A percentile compares a stretch with the other conserved stretches of the same genome.
phyloP scores from a whole-genome alignment of 108 stramenopile genomes.

The Nitzschia inconspicua region DNA sequence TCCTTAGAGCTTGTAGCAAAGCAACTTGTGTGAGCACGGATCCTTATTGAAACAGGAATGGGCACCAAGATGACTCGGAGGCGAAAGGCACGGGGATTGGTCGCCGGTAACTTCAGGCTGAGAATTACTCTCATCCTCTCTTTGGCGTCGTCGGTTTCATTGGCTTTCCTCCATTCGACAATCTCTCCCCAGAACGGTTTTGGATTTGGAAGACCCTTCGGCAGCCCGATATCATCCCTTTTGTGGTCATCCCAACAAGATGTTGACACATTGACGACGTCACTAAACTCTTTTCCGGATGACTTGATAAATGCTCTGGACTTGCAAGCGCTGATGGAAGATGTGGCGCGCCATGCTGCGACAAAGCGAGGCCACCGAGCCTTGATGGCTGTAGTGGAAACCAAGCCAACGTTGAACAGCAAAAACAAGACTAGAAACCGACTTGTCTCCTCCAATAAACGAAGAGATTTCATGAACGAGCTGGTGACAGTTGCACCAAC shows the following conservation, averaged over 20 bases:
- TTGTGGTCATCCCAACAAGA: not conserved
- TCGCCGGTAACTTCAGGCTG: too few species aligned
- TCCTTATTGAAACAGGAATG: too few species aligned
- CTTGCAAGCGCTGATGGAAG: slow-evolving; percentile 35
- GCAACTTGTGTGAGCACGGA: too few species aligned
- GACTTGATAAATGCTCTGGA: slow-evolving; percentile 38
- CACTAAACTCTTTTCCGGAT: slow-evolving; percentile 11
- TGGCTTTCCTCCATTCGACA: too few species aligned
- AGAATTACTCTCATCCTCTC: too few species aligned
- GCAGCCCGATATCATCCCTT: too few species aligned
- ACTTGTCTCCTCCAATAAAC: not conserved
- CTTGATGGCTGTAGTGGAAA: slow-evolving; percentile 31
- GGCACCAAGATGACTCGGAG: too few species aligned
- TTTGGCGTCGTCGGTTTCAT: too few species aligned
- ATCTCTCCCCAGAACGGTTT: too few species aligned
- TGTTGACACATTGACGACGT: not conserved
- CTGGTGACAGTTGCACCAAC: not conserved
- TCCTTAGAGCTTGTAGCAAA: too few species aligned
- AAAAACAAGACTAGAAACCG: not conserved
- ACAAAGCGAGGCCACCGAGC: slow-evolving; percentile 50
- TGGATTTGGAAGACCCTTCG: too few species aligned
- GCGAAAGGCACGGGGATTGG: too few species aligned
- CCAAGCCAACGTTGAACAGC: not conserved
- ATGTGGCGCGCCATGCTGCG: slow-evolving; percentile 43
- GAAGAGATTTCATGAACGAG: slow-evolving; percentile 8